These are phyloP conservation scores for Linum usitatissimum DNA, from an alignment of 345 rosid genomes.

Conservation along the genomic window DNA sequence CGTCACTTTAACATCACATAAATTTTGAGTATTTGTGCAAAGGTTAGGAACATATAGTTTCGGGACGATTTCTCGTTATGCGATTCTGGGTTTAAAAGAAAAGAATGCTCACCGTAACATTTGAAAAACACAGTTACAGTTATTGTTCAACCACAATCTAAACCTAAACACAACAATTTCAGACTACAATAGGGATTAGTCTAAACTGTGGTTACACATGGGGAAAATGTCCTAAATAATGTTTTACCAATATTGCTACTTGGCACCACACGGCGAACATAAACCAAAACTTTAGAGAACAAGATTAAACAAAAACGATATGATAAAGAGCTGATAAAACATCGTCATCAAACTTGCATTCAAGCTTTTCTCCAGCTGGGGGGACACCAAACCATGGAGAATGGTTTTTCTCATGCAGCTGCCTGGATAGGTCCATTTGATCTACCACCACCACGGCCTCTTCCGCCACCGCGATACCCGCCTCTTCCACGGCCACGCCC, in stretches of 20 bases:
- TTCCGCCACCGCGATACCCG: background rate
- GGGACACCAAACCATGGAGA: background rate
- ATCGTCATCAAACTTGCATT: background rate
- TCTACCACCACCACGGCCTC: background rate
- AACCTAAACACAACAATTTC: background rate
- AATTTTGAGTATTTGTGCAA: too few species aligned
- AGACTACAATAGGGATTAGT: background rate
- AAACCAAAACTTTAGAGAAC: background rate
- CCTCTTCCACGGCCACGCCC: conserved; percentile 8
- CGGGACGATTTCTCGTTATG: too few species aligned
- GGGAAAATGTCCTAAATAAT: background rate
- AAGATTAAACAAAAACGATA: background rate
- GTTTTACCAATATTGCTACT: background rate
- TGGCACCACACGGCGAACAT: background rate
- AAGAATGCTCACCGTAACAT: background rate
- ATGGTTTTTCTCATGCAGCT: background rate
- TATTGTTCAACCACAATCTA: background rate
- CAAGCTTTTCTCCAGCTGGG: background rate
- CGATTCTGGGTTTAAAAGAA: too few species aligned
- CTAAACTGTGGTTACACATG: background rate
- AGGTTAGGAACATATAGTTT: background rate
- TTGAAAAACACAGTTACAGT: background rate
- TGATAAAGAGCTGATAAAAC: background rate
- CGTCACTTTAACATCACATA: too few species aligned
- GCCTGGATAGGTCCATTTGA: background rate